These are phyloP conservation scores for Phytophthora lateralis DNA, from an alignment of 352 stramenopile species.

Conservation along the genomic window DNA sequence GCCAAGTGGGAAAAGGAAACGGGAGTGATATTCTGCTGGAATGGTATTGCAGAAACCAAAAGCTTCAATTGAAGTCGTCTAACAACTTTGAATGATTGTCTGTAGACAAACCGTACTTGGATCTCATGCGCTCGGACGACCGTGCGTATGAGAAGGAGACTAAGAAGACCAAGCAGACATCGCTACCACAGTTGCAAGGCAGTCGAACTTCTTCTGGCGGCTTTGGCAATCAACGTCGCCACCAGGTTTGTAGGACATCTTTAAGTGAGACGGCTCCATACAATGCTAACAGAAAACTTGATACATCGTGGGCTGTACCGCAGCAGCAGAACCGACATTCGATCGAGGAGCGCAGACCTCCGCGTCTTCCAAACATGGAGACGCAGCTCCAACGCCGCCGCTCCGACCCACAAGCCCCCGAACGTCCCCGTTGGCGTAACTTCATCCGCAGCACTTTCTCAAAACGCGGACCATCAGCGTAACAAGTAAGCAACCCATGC, in stretches of 20 bases:
- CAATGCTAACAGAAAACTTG: not conserved
- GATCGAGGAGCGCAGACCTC: conserved; percentile 23
- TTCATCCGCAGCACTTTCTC: conserved; percentile 38
- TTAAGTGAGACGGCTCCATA: not conserved
- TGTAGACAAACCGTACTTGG: conserved; percentile 43
- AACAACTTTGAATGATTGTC: not conserved
- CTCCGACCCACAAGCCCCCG: conserved; percentile 23
- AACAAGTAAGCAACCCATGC: not conserved
- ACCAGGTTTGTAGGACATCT: conserved; percentile 16
- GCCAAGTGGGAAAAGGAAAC: conserved; percentile 45
- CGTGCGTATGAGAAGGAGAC: conserved; percentile 23
- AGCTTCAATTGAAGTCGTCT: not conserved
- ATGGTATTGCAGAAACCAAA: conserved; percentile 33
- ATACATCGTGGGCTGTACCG: not conserved
- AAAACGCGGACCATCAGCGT: not conserved
- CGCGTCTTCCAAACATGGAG: conserved; percentile 11
- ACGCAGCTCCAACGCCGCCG: conserved; percentile 27
- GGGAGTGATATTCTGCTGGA: conserved; percentile 39
- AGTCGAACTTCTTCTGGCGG: not conserved
- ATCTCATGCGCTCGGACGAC: conserved; percentile 33
- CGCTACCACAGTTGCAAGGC: conserved; percentile 5
- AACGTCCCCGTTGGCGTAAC: conserved; percentile 29
- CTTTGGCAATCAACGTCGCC: conserved; percentile 2
- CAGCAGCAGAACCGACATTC: conserved; percentile 27
- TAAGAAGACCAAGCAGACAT: conserved; percentile 1